Base-by-base conservation (phyloP, 1,139 yeast species). In the Sugiyamaella pinicola region DNA sequence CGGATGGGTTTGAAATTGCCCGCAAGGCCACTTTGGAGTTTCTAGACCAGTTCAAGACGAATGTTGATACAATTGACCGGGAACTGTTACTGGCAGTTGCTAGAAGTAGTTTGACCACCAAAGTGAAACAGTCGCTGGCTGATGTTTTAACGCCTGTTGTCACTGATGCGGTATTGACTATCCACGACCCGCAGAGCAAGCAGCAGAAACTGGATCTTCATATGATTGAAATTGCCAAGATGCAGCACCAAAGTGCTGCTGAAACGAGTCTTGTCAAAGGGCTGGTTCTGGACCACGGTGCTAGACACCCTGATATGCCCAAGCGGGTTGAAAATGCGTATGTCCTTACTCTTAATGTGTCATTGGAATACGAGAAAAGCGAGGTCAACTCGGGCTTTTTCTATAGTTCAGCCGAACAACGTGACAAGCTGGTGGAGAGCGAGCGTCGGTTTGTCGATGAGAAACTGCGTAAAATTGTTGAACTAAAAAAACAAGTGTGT, bases 221-320 rank as follows among this genome's bases (percentile, higher is more conserved):
- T 72, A 95, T 95, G 99, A 85, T 95, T 63, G 99, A 95, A 74
- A 87, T 93, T 65, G 93, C 93, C 93, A 85, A 95, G 62, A 95
- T 95, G 98, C 97, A 93, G 79, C 95, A 87, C 66, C 87, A 91
- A 60, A 79, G 85, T 43, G 88, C 95, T 44, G 81, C 83, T 58
- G 95, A 91, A 55, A 91, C 99, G 18, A 80, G 81, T 64, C 81
- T 95, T 59, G 77, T 95, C 60, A 84, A 81, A 64, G 99, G 99
- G 42, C 80, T 95, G 62, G 98, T 93, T 37, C 79, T 95, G 61
- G 99, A 95, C 69, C 99, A 95, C 69, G 99, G 99, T 58, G 97
- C 97, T 13, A 83, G 99, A 69, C 99, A 95, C 75, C 99, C 99
- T 40, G 99, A 93, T 71, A 95, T 95, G 99, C 99, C 99, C 55